Percentiles rank a stretch among this genome's conserved stretches.
phyloP scores from a whole-genome alignment of 441 rosid genomes.

The Euphorbia celastroides region DNA sequence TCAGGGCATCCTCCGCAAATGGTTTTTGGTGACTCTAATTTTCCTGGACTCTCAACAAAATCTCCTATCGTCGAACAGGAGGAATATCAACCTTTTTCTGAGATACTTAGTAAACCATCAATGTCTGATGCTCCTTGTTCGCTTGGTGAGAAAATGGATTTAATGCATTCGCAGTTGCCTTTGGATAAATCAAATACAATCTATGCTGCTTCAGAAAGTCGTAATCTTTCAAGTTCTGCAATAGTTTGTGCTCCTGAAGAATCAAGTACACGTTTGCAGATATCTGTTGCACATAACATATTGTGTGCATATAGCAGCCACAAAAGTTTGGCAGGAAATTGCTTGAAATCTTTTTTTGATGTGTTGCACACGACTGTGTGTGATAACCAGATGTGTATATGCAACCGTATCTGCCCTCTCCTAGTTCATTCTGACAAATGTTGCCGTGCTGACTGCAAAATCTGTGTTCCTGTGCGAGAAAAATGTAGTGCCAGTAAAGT shows the following conservation, averaged over 20 bases:
- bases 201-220: constrained; percentile 15
- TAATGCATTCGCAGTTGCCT: constrained; percentile 18
- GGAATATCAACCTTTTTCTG: constrained; percentile 15
- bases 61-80: constrained; percentile 13
- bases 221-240: constrained; percentile 12
- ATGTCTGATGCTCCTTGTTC: constrained; percentile 10
- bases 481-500: neutral
- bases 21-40: constrained; percentile 12
- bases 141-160: constrained; percentile 5
- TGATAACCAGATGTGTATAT: constrained; percentile 21
- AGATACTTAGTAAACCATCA: constrained; percentile 8
- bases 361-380: constrained; percentile 32
- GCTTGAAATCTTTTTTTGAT: constrained; percentile 24
- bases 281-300: constrained; percentile 17
- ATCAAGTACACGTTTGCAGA: constrained; percentile 1
- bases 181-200: constrained; percentile 14
- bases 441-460: constrained; percentile 17
- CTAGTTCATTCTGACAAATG: constrained; percentile 33
- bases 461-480: constrained; percentile 25
- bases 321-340: constrained; percentile 21
- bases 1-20: constrained; percentile 10
- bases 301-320: constrained; percentile 26
- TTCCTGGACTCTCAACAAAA: constrained; percentile 14
- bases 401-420: constrained; percentile 18
- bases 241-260: neutral